Evolutionary conservation across 768 basidiomycete genomes (phyloP).

Genomic region (Phylloporus rhodoxanthus): DNA sequence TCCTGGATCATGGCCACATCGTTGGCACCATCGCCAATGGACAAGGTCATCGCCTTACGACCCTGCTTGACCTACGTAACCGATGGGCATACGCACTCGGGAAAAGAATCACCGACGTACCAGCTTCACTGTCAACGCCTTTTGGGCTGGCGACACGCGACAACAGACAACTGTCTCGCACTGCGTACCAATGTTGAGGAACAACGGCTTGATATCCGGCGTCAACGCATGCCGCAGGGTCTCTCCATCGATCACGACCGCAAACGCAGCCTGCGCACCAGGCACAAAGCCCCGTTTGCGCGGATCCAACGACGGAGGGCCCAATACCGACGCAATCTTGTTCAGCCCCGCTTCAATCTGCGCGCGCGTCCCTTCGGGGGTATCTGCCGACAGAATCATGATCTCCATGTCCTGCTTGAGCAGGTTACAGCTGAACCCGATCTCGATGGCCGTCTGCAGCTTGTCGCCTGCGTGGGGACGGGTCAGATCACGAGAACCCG

Average conservation of each 20-base stretch:
- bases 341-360: conserved; percentile 92
- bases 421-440: conserved; percentile 92
- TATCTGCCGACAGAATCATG: conserved; percentile 92
- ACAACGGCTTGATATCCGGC: conserved; percentile 72
- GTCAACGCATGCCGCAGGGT: conserved; percentile 79
- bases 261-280: conserved; percentile 71
- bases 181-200: conserved; percentile 89
- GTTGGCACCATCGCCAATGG: conserved; percentile 96
- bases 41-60: conserved; percentile 89
- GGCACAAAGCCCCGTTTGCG: conserved; percentile 60
- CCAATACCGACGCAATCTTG: conserved; percentile 85
- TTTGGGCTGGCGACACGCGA: conserved; percentile 95
- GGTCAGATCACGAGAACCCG: not conserved
- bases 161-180: conserved; percentile 99
- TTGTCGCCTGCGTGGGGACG: conserved; percentile 68
- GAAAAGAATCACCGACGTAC: conserved; percentile 37
- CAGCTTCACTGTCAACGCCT: conserved; percentile 92
- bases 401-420: conserved; percentile 93
- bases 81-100: not conserved
- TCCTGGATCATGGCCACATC: conserved; percentile 99
- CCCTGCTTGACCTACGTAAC: conserved; percentile 82
- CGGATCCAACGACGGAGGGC: conserved; percentile 62
- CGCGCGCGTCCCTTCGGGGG: conserved; percentile 62
- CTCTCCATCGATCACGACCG: conserved; percentile 95
- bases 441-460: conserved; percentile 96